These are phyloP conservation scores for Rhynchosporium graminicola DNA, from an alignment of 2,329 filamentous ascomycete genomes.

Conservation along the genomic window DNA sequence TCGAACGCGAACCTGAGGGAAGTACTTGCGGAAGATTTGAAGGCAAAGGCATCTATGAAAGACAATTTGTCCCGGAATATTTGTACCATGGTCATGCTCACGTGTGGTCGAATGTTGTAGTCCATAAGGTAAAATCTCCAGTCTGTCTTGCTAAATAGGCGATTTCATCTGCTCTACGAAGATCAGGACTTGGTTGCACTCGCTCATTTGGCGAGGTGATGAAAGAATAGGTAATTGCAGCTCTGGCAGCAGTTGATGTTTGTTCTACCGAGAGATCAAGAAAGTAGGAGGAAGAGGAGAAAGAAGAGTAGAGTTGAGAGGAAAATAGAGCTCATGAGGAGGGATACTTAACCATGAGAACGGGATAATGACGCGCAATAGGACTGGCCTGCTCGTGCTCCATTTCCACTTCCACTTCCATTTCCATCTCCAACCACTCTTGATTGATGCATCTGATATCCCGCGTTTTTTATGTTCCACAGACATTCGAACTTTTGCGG, in stretches of 20 bases:
- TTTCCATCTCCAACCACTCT: not conserved
- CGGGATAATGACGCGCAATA: constrained; percentile 6
- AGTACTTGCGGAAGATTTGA: constrained; percentile 40
- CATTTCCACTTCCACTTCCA: not conserved
- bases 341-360: not conserved
- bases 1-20: constrained; percentile 42
- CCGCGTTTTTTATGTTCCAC: constrained; percentile 25
- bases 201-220: constrained; percentile 34
- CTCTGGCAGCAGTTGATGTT: constrained; percentile 21
- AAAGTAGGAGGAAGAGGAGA: constrained; percentile 14
- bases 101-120: constrained; percentile 21
- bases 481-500: constrained; percentile 25
- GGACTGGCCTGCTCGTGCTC: constrained; percentile 6
- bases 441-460: constrained; percentile 17
- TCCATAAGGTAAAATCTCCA: not conserved
- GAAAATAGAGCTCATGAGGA: not conserved
- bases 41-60: constrained; percentile 40
- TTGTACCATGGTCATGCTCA: constrained; percentile 38
- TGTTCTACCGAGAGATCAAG: constrained; percentile 1
- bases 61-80: constrained; percentile 31
- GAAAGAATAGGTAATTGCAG: constrained; percentile 12
- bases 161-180: constrained; percentile 41
- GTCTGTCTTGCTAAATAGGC: constrained; percentile 31
- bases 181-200: constrained; percentile 37
- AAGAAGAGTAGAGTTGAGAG: not conserved